These are phyloP conservation scores for Pseudonitzschia multistriata DNA, from an alignment of 108 stramenopile species.

Conservation along the genomic window DNA sequence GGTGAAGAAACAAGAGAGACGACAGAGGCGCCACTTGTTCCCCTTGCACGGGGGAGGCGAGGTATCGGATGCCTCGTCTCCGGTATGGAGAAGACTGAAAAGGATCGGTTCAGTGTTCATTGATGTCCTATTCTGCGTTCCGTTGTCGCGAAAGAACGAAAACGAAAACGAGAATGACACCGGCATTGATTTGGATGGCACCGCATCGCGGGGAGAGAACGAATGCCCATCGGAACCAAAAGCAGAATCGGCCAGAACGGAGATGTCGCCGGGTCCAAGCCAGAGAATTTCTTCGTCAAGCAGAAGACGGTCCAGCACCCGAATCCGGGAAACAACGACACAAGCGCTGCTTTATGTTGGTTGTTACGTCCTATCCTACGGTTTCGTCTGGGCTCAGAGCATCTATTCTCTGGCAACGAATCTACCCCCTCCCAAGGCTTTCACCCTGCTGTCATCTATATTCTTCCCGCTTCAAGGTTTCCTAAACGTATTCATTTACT, in stretches of 20 bases:
- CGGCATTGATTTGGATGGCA: neutral
- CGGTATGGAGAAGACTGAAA: neutral
- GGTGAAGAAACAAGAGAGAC: neutral
- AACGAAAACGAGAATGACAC: neutral
- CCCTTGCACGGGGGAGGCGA: neutral
- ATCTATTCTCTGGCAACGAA: neutral
- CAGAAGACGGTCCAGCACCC: neutral
- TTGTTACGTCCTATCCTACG: neutral
- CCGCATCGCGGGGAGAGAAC: neutral
- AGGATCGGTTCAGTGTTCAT: neutral
- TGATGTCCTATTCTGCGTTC: neutral
- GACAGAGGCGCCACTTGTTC: neutral
- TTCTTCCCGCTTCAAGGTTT: slow-evolving; percentile 20
- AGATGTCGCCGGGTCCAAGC: neutral
- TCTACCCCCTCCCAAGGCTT: neutral
- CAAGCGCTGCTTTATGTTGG: slow-evolving; percentile 4
- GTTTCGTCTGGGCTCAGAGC: neutral
- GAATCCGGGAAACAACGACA: neutral
- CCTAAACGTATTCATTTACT: slow-evolving; percentile 11
- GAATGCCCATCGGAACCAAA: neutral
- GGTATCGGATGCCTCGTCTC: neutral
- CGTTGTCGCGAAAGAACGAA: neutral
- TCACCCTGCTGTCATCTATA: neutral
- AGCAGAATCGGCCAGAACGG: neutral
- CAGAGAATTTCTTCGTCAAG: neutral